These are phyloP conservation scores for Colletotrichum chrysophilum DNA, from an alignment of 2,329 filamentous ascomycete genomes.

Conservation along the genomic window DNA sequence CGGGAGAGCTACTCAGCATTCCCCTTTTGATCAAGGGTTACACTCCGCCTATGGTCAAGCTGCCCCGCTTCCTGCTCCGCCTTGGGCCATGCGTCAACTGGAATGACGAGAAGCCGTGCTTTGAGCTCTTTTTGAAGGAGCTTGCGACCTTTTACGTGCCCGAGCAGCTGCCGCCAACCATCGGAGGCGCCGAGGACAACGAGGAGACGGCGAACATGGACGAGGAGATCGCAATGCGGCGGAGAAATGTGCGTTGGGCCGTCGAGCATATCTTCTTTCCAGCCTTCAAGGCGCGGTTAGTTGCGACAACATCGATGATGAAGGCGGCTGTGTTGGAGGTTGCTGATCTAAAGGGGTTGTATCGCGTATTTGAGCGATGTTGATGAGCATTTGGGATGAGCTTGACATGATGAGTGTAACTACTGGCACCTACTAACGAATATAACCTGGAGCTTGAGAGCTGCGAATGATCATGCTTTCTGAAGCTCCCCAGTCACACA, in stretches of 20 bases:
- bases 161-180: conserved; percentile 72
- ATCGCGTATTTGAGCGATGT: conserved; percentile 93
- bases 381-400: conserved; percentile 46
- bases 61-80: conserved; percentile 86
- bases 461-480: not conserved
- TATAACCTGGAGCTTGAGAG: not conserved
- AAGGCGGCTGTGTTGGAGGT: conserved; percentile 80
- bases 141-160: conserved; percentile 91
- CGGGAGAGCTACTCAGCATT: conserved; percentile 78
- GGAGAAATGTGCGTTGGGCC: conserved; percentile 73
- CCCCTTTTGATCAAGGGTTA: conserved; percentile 91
- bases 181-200: conserved; percentile 32
- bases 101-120: conserved; percentile 84
- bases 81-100: conserved; percentile 90
- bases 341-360: conserved; percentile 89
- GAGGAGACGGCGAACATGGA: conserved; percentile 38
- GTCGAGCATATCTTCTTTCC: conserved; percentile 91
- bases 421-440: not conserved
- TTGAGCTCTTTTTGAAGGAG: conserved; percentile 83
- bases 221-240: conserved; percentile 60
- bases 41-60: conserved; percentile 81
- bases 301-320: conserved; percentile 81
- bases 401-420: not conserved
- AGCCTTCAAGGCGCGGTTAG: conserved; percentile 80
- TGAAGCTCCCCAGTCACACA: not conserved